Evolutionary conservation across 2,329 filamentous ascomycete genomes (phyloP).

Genomic region (Lanzia echinophila): DNA sequence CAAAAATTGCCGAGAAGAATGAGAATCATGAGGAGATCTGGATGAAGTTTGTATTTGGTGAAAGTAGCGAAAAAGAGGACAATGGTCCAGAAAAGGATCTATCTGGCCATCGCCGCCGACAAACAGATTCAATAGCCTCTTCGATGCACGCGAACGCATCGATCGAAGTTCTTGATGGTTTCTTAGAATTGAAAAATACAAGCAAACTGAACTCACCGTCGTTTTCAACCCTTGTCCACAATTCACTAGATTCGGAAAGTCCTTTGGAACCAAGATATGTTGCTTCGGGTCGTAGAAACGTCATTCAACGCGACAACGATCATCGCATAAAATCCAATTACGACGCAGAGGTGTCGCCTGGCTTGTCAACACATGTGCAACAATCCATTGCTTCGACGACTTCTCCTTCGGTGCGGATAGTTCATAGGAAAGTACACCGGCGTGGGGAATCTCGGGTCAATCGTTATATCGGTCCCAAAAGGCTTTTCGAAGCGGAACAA

Average conservation of each 20-base stretch:
- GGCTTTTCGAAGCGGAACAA: no score
- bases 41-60: slow-evolving; percentile 10
- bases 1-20: neutral
- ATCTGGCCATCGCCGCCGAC: no score
- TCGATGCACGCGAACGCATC: neutral
- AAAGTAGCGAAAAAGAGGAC: neutral
- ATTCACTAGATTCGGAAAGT: neutral
- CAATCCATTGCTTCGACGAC: neutral
- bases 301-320: neutral
- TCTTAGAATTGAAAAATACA: neutral
- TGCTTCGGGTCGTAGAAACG: neutral
- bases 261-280: neutral
- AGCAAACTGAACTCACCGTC: neutral
- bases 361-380: neutral
- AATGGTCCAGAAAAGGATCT: no score
- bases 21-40: slow-evolving; percentile 2
- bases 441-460: neutral
- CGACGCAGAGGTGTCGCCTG: neutral
- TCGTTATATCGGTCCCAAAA: no score
- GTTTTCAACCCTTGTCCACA: neutral
- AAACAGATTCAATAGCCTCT: no score
- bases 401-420: neutral
- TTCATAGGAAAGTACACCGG: neutral
- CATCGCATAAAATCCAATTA: no score
- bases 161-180: neutral